A percentile compares a stretch with the other conserved stretches of the same genome.
Evolutionary conservation across 495 filamentous ascomycete species (phyloP).

Genomic region (Gamarada debralockiae): DNA sequence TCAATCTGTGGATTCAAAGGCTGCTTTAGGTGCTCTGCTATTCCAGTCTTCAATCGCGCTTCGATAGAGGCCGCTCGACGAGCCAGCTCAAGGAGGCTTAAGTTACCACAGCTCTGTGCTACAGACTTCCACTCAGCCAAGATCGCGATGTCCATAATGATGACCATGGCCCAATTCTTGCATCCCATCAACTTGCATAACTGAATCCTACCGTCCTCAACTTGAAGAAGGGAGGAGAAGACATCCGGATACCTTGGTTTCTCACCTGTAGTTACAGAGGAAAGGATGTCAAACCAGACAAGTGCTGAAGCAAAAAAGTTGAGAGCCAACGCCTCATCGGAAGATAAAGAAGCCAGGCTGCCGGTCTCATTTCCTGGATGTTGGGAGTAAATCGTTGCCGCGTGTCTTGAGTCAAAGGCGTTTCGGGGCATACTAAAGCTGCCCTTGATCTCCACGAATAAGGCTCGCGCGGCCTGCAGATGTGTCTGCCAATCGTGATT

Average conservation of each 20-base stretch:
- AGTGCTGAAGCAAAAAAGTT: not conserved
- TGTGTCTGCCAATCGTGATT: not conserved
- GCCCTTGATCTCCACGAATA: not conserved
- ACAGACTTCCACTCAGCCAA: not conserved
- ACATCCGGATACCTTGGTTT: not conserved
- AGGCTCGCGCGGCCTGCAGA: not conserved
- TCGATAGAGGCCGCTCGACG: not conserved
- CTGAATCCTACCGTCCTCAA: not conserved
- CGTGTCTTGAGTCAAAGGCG: no score
- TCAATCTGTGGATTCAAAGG: no score
- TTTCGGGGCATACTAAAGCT: no score
- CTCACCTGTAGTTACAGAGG: not conserved
- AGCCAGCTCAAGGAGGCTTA: not conserved
- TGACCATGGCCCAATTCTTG: not conserved
- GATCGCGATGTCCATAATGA: not conserved
- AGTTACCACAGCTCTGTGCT: not conserved
- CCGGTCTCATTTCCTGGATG: not conserved
- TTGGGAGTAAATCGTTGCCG: no score
- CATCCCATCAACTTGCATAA: not conserved
- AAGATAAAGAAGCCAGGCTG: not conserved
- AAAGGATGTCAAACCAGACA: not conserved
- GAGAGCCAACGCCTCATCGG: not conserved
- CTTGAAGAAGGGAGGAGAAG: not conserved
- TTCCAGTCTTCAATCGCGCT: not conserved
- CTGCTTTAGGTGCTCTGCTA: no score